Base-by-base conservation (phyloP, 2,329 filamentous ascomycete species). In the Madurella fahalii region DNA sequence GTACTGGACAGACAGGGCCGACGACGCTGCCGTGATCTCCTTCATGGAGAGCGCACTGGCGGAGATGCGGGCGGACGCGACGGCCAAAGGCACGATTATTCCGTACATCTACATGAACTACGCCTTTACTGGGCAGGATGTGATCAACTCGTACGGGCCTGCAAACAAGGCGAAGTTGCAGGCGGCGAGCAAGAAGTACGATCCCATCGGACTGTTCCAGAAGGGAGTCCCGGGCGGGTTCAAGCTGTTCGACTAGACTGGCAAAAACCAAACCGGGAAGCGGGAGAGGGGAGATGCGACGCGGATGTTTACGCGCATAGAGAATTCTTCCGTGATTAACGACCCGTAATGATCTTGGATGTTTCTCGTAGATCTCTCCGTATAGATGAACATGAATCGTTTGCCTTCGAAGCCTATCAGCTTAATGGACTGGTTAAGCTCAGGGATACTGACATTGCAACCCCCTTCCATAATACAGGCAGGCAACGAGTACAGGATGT, bases 61-160 rank as follows among this genome's bases (percentile, higher is more conserved):
- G 12, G n/a, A 30, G 5, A 62, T 63, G 34, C 46, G 59, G 9
- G 16, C 4, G 11, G 54, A 63, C 15, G 62, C 63, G 7, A 48
- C 11, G 4, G 17, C 32, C 2, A 61, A 52, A 40, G 53, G 53
- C 5, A 58, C 55, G 17, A 9, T 47, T 5, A 51, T 63, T 13
- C 41, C 56, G 9, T 64, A 58, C 49, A 56, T 53, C 32, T 65
- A 62, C 48, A 42, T 62, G 60, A 64, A 64, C 52, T 64, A 65
- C 40, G 59, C 64, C 12, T 59, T 46, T 37, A 13, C 9, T 13
- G 37, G 51, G n/a, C 61, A 65, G 54, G 48, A 64, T 39, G 53
- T 59, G 9, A 58, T 61, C 11, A n/a, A 25, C 2, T 61, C 60
- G 20, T 66, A 63, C 37, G 55, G 55, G 18, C 13, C 18, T 16